A percentile compares a stretch with the other conserved stretches of the same genome.
These are phyloP conservation scores for Fraxinus greggii DNA, from an alignment of 305 asterid genomes.

Conservation along the genomic window DNA sequence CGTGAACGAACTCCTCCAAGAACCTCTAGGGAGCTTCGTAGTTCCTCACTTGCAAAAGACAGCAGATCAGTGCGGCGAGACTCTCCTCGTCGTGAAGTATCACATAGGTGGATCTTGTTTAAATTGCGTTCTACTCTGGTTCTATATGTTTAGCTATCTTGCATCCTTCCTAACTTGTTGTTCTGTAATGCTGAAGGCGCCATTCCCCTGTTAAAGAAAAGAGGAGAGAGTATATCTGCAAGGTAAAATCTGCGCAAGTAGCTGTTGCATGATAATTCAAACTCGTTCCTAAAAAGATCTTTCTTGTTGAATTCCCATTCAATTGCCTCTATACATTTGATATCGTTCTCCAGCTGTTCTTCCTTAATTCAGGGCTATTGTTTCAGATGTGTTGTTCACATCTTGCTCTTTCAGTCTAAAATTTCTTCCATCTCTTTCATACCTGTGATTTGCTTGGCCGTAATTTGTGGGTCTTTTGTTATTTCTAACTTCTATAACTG, in stretches of 20 bases:
- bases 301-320: constrained; percentile 26
- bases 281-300: constrained; percentile 24
- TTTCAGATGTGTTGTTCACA: constrained; percentile 21
- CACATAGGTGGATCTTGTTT: constrained; percentile 88
- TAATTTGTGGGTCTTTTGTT: constrained; percentile 11
- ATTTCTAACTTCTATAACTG: constrained; percentile 19
- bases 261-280: constrained; percentile 43
- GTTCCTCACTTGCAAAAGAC: constrained; percentile 75
- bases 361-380: constrained; percentile 21
- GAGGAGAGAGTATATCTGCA: constrained; percentile 93
- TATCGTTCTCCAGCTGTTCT: constrained; percentile 15
- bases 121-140: constrained; percentile 58
- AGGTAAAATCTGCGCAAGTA: constrained; percentile 71
- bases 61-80: constrained; percentile 64
- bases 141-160: constrained; percentile 63
- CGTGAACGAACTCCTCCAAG: constrained; percentile 77
- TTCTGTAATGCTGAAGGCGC: constrained; percentile 93
- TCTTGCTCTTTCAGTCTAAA: constrained; percentile 29
- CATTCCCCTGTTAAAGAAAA: constrained; percentile 92
- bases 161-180: constrained; percentile 72
- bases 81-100: constrained; percentile 79
- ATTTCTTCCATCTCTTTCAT: constrained; percentile 17
- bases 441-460: constrained; percentile 16
- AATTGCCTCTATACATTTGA: constrained; percentile 20
- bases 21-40: constrained; percentile 73